phyloP scores from a whole-genome alignment of 129 eudicot species.

The Solidago caesia region DNA sequence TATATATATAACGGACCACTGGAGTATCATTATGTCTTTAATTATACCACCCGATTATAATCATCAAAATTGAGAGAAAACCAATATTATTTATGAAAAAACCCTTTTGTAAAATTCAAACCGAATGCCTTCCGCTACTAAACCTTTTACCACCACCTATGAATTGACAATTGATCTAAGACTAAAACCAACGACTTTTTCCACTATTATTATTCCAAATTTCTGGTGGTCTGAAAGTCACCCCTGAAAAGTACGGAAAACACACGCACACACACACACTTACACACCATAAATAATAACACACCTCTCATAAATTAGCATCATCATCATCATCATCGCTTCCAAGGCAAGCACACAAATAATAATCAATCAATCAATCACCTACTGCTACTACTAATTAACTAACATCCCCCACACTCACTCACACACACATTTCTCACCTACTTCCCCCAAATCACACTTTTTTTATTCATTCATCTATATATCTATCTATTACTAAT shows the following conservation, averaged over 20 bases:
- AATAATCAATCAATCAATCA: neutral
- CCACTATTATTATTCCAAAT: neutral
- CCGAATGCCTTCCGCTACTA: too few species aligned
- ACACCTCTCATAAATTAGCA: too few species aligned
- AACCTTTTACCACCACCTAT: too few species aligned
- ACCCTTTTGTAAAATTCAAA: too few species aligned
- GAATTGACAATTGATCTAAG: too few species aligned
- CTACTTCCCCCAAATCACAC: neutral
- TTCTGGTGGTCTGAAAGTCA: constrained; percentile 25
- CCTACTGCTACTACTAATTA: constrained; percentile 14
- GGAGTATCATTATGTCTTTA: too few species aligned
- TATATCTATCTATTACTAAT: constrained; percentile 32
- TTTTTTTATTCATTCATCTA: neutral
- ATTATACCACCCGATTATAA: too few species aligned
- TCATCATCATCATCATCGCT: constrained; percentile 40
- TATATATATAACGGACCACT: too few species aligned
- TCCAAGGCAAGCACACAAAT: constrained; percentile 48
- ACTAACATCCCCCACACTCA: neutral
- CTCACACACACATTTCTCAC: constrained; percentile 12
- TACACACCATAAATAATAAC: constrained; percentile 20
- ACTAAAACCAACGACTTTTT: too few species aligned
- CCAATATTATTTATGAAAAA: too few species aligned
- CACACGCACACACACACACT: neutral
- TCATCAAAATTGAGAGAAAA: too few species aligned
- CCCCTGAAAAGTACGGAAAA: constrained; percentile 19